These are phyloP conservation scores for Adansonia madagascariensis DNA, from an alignment of 441 rosid genomes.

Conservation along the genomic window DNA sequence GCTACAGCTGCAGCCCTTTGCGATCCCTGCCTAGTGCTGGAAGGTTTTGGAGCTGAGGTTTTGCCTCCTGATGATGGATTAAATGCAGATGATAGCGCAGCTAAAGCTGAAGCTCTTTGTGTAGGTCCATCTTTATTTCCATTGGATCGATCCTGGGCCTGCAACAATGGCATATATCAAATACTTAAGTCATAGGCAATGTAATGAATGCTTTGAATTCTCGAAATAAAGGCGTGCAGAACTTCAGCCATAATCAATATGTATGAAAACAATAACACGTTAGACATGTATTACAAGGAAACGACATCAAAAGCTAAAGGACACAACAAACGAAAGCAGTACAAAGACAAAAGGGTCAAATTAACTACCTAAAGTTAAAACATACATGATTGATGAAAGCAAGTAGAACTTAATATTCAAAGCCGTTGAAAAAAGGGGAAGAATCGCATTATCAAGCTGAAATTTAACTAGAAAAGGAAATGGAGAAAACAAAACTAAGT, in stretches of 20 bases:
- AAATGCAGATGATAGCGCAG: constrained; percentile 89
- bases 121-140: constrained; percentile 83
- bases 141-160: constrained; percentile 68
- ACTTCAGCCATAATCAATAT: not conserved
- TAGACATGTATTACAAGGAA: not conserved
- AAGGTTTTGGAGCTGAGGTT: constrained; percentile 55
- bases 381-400: not conserved
- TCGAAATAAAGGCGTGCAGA: not conserved
- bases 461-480: not conserved
- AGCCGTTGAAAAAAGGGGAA: not conserved
- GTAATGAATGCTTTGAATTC: constrained; percentile 10
- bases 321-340: no score
- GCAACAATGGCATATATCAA: constrained; percentile 20
- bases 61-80: constrained; percentile 58
- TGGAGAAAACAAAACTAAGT: not conserved
- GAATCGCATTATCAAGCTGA: not conserved
- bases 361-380: constrained; percentile 9
- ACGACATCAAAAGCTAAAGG: not conserved
- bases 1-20: constrained; percentile 99
- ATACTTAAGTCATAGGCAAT: constrained; percentile 18
- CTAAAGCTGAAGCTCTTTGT: constrained; percentile 97
- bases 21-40: constrained; percentile 63
- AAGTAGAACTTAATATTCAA: not conserved
- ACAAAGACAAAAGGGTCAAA: not conserved
- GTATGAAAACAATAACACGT: constrained; percentile 1